These are phyloP conservation scores for Aureobasidium leucospermi DNA, from an alignment of 2,329 filamentous ascomycete genomes.

Conservation along the genomic window DNA sequence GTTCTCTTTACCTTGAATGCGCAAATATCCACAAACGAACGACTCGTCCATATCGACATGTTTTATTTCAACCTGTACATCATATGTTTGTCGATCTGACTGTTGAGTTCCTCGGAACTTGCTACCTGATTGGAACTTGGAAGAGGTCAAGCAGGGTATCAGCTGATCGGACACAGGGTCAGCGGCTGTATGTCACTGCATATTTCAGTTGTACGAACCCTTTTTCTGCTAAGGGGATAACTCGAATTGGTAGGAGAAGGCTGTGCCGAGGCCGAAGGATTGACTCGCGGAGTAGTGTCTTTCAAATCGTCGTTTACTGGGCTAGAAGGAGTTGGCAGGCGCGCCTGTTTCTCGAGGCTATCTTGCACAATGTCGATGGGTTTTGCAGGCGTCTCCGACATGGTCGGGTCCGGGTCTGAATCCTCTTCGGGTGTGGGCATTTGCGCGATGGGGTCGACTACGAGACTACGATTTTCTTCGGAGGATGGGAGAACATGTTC, in stretches of 20 bases:
- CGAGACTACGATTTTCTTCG: not conserved
- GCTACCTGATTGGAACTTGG: slow-evolving; percentile 78
- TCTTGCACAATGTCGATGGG: slow-evolving; percentile 36
- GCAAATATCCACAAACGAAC: slow-evolving; percentile 88
- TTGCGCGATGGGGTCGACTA: slow-evolving; percentile 20
- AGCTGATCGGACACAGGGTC: slow-evolving; percentile 42
- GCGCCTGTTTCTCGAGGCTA: slow-evolving; percentile 21
- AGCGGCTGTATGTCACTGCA: slow-evolving; percentile 1
- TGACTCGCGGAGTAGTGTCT: slow-evolving; percentile 23
- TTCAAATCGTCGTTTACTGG: slow-evolving; percentile 21
- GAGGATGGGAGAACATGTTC: slow-evolving; percentile 9
- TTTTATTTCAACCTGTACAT: slow-evolving; percentile 95
- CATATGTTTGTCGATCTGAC: slow-evolving; percentile 86
- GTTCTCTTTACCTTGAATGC: slow-evolving; percentile 69
- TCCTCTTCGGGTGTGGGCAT: slow-evolving; percentile 19
- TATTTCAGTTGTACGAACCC: slow-evolving; percentile 17
- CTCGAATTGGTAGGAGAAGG: slow-evolving; percentile 19
- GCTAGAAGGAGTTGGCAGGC: slow-evolving; percentile 19
- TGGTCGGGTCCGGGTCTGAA: slow-evolving; percentile 13
- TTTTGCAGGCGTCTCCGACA: slow-evolving; percentile 27
- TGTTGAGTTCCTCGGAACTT: slow-evolving; percentile 86
- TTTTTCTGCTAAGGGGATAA: slow-evolving; percentile 21
- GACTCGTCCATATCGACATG: slow-evolving; percentile 92
- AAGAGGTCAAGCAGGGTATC: slow-evolving; percentile 72
- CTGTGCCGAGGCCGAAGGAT: slow-evolving; percentile 23